Conservation (phyloP, 139 green algal species). For the Coelastrella sp. region DNA sequence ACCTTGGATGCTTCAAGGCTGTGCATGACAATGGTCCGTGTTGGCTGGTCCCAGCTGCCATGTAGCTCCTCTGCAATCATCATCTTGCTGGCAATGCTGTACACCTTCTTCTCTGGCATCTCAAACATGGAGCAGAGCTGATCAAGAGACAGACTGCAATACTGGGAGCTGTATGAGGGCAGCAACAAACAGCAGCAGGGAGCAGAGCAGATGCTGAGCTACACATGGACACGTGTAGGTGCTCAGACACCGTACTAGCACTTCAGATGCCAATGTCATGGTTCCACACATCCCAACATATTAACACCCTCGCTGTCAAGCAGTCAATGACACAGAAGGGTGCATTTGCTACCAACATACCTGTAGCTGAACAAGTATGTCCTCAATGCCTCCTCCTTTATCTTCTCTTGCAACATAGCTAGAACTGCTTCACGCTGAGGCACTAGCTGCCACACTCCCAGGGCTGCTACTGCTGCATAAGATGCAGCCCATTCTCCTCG, state of each 20-base stretch:
- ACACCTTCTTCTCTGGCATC: conserved; percentile 82
- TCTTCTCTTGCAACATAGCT: conserved; percentile 79
- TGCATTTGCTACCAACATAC: background rate
- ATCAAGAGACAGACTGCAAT: conserved; percentile 86
- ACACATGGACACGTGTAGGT: no score
- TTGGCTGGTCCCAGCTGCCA: conserved; percentile 94
- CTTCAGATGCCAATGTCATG: background rate
- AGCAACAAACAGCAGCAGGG: no score
- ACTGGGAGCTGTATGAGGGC: conserved; percentile 75
- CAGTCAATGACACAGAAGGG: background rate
- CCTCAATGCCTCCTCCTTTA: conserved; percentile 92
- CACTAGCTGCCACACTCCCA: conserved; percentile 88
- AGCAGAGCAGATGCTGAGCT: no score
- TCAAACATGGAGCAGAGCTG: conserved; percentile 94
- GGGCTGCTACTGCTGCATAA: conserved; percentile 69
- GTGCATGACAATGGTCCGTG: conserved; percentile 93
- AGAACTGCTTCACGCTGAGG: conserved; percentile 78
- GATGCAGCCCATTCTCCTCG: conserved; percentile 89
- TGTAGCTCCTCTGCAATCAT: conserved; percentile 93
- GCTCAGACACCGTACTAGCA: no score
- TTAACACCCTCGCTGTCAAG: background rate
- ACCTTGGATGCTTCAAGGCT: conserved; percentile 74
- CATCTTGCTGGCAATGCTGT: conserved; percentile 87
- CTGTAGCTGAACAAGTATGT: conserved; percentile 94
- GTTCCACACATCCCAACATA: background rate